Evolutionary conservation across 768 basidiomycete species (phyloP).

Genomic region (Mycena polygramma): DNA sequence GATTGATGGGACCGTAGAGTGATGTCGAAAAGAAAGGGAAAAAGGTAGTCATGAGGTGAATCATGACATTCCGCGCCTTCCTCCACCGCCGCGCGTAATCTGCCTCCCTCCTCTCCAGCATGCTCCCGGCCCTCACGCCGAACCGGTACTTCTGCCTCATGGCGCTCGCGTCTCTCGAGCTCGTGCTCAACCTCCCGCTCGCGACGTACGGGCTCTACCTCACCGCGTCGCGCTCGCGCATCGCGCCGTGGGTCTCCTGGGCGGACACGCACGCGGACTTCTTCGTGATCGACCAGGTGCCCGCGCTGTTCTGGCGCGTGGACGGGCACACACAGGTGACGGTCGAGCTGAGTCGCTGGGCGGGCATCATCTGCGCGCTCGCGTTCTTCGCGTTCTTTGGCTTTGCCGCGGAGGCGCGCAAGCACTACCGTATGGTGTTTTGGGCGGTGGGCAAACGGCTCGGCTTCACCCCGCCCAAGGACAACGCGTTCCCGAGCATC

Average conservation of each 20-base stretch:
- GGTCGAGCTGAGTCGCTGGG: conserved; percentile 57
- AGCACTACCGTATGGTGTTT: conserved; percentile 49
- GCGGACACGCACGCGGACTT: conserved; percentile 55
- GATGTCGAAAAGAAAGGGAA: too few species aligned
- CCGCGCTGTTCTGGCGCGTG: conserved; percentile 45
- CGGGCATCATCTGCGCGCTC: conserved; percentile 54
- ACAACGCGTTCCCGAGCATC: conserved; percentile 1
- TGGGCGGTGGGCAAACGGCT: conserved; percentile 16
- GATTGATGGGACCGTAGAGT: too few species aligned
- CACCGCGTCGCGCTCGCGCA: conserved; percentile 9
- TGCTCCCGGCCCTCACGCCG: too few species aligned
- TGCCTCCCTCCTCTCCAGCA: conserved; percentile 47
- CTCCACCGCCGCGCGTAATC: conserved; percentile 48
- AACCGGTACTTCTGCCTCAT: conserved; percentile 49
- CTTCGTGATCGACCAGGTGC: conserved; percentile 29
- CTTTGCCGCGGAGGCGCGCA: conserved; percentile 64
- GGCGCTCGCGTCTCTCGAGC: conserved; percentile 49
- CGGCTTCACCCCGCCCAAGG: conserved; percentile 2
- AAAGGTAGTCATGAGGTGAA: too few species aligned
- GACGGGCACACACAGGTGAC: conserved; percentile 32
- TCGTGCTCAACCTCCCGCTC: conserved; percentile 50
- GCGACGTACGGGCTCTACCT: conserved; percentile 42
- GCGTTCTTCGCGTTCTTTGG: conserved; percentile 73
- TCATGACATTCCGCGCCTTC: conserved; percentile 49
- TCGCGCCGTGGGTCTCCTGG: too few species aligned